Evolutionary conservation across 148 eudicot genomes (phyloP), one percentile per base, ranked within the genome.

Genomic region (Nyssa sinensis): DNA sequence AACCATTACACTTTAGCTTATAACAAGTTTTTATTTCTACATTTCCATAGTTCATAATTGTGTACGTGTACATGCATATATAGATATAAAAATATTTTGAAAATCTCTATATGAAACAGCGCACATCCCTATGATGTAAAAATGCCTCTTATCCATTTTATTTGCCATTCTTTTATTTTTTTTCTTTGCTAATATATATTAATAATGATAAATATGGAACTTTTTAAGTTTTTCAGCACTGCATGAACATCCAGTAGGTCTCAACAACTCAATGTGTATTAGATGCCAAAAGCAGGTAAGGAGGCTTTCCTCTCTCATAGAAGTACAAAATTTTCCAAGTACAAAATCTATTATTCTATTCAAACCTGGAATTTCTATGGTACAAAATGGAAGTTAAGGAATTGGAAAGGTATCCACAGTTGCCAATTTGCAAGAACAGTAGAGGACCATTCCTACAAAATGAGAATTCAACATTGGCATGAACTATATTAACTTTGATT

Each of bases 381-480:
- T 35, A 95, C 97, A 79, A 95, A 90, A 64, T 87, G 89, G 75
- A 95, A 95, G 85, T 95, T 95, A 81, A 95, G 88, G 79, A 90
- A 90, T 82, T 92, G 98, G 69, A 95, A 95, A n/a, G 98, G 98
- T 68, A 95, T 84, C 98, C 98, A 95, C 72, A 95, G 75, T 73
- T 92, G 87, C 97, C 97, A 92, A 66, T 95, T 95, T 58, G 92
- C 97, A 82, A 94, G 21, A 64, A 94, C 97, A 57, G 98, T 77
- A 61, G 97, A 82, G 68, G 89, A 86, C 97, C 98, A 94, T 80
- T 92, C 97, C 98, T 94, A 75, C 74, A 81, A 66, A 44, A 76
- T 65, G 10, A 47, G 33, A 29, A 13, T 58, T 28, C 23, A 51
- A 49, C 41, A 62, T 29, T 13, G 4, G 24, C 1, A 44, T 69